Conservation (phyloP, 306 rosid species). For the Quercus berberidifolia region DNA sequence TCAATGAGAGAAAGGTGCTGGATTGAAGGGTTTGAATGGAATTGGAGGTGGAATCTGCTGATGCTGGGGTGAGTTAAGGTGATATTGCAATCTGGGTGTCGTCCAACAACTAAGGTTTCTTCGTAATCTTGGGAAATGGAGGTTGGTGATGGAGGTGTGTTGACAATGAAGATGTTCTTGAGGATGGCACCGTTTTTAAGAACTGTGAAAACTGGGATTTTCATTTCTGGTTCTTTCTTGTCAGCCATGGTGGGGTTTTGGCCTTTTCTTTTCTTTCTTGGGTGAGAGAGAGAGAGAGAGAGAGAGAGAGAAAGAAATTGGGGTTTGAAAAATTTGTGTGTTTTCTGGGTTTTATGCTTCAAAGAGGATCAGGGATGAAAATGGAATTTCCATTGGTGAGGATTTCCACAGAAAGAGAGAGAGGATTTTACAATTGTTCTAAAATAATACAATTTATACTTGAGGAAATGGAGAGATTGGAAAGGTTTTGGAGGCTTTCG, state of each 20-base stretch:
- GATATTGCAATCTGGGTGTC: slow-evolving; percentile 72
- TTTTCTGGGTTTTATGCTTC: neutral
- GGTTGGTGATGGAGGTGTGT: slow-evolving; percentile 22
- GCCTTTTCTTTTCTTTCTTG: neutral
- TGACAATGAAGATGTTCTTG: slow-evolving; percentile 73
- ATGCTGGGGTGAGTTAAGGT: slow-evolving; percentile 80
- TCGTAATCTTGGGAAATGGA: slow-evolving; percentile 22
- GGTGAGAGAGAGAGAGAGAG: neutral
- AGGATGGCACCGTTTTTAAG: slow-evolving; percentile 62
- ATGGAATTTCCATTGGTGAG: neutral
- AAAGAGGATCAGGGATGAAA: no score
- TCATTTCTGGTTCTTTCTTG: slow-evolving; percentile 24
- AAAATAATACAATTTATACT: neutral
- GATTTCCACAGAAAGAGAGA: neutral
- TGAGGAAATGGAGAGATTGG: neutral
- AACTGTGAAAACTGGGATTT: slow-evolving; percentile 74
- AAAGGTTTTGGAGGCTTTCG: neutral
- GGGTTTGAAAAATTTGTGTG: no score
- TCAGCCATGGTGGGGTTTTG: slow-evolving; percentile 25
- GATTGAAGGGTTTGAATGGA: slow-evolving; percentile 44
- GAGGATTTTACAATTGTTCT: neutral
- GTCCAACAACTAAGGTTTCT: slow-evolving; percentile 49
- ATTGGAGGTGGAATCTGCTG: slow-evolving; percentile 83
- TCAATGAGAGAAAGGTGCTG: slow-evolving; percentile 55
- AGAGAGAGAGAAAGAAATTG: neutral